Conservation (phyloP, 441 rosid species). For the Sinapis alba region DNA sequence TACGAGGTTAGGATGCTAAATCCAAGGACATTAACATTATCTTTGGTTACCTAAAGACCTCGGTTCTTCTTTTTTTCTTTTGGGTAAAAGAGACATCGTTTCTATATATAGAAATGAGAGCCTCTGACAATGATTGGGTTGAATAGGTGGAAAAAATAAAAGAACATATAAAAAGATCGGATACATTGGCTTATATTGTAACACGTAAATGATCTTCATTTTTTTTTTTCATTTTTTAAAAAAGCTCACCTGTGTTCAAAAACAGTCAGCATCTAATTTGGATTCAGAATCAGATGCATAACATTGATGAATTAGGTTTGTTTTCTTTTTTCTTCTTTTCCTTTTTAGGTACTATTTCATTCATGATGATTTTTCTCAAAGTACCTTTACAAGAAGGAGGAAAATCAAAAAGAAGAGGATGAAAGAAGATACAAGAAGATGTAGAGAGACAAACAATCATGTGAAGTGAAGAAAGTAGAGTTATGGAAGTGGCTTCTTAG, state of each 20-base stretch:
- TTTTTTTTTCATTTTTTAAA: not conserved
- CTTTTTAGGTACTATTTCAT: too few species aligned
- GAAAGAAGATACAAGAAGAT: too few species aligned
- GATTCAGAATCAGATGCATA: slow-evolving; percentile 4
- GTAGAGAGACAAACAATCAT: too few species aligned
- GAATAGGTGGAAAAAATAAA: not conserved
- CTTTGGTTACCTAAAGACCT: slow-evolving; percentile 12
- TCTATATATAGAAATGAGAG: not conserved
- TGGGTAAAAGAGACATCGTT: not conserved
- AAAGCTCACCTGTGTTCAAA: not conserved
- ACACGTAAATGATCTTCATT: not conserved
- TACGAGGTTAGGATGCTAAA: slow-evolving; percentile 21
- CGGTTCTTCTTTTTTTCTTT: not conserved
- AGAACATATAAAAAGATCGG: not conserved
- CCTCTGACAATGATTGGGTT: not conserved
- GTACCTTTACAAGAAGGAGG: too few species aligned
- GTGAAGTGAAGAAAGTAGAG: too few species aligned
- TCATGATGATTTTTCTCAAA: too few species aligned
- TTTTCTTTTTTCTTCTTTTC: not conserved
- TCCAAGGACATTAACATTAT: not conserved
- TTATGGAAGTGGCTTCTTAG: too few species aligned
- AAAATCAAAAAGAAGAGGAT: too few species aligned
- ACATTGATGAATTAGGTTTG: not conserved
- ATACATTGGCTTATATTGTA: not conserved
- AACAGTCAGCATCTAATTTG: not conserved